Evolutionary conservation across 352 stramenopile species (phyloP).

Genomic region (Globisporangium mamillatum): DNA sequence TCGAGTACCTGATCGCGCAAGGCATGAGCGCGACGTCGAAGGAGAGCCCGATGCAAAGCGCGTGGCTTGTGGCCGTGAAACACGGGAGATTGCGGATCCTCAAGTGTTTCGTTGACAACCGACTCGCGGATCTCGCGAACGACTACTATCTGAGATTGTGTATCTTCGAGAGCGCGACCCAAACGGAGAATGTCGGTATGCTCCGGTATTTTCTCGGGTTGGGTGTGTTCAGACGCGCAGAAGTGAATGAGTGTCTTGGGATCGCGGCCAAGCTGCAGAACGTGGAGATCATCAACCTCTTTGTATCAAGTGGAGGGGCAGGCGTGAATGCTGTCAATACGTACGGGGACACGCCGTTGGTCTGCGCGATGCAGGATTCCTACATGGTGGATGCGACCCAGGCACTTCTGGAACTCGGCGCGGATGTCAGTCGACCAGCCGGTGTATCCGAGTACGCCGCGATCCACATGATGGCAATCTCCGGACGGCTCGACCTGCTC

Average conservation of each 20-base stretch:
- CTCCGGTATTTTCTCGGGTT: not conserved
- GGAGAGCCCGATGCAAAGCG: not conserved
- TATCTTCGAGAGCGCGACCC: not conserved
- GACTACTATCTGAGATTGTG: not conserved
- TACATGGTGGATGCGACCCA: not conserved
- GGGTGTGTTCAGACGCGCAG: not conserved
- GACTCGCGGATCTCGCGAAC: not conserved
- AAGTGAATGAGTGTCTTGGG: not conserved
- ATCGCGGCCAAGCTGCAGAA: not conserved
- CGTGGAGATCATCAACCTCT: not conserved
- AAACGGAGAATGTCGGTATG: not conserved
- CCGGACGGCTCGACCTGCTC: not conserved
- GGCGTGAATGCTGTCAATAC: not conserved
- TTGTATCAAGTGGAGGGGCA: not conserved
- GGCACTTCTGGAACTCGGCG: not conserved
- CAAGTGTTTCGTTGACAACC: not conserved
- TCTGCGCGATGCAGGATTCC: not conserved
- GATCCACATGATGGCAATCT: constrained; percentile 1
- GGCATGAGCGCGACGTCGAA: not conserved
- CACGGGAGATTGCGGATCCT: not conserved
- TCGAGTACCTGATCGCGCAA: not conserved
- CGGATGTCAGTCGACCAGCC: not conserved
- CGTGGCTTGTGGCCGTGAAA: not conserved
- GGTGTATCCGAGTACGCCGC: not conserved
- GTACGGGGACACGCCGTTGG: not conserved